Percentiles rank a stretch among this genome's conserved stretches.
These are phyloP conservation scores for Phytopythium litorale DNA, from an alignment of 352 stramenopile genomes.

Conservation along the genomic window DNA sequence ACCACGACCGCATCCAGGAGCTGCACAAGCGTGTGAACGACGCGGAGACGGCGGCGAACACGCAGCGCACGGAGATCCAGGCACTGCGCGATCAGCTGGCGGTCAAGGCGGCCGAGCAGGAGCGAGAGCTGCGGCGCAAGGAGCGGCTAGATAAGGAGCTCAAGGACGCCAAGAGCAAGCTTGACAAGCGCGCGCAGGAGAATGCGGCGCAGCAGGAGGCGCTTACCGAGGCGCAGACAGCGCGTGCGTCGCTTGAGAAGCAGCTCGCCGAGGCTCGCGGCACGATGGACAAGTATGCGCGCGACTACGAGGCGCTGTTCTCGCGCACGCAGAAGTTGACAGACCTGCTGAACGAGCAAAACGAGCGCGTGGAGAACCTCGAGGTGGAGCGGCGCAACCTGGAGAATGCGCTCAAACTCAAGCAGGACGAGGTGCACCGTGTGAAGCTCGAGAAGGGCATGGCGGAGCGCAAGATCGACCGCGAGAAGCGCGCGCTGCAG, in stretches of 20 bases:
- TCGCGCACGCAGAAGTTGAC: conserved; percentile 89
- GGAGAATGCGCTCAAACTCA: conserved; percentile 84
- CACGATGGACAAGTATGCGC: conserved; percentile 93
- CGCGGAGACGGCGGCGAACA: conserved; percentile 45
- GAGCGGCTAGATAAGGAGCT: conserved; percentile 93
- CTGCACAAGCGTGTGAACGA: conserved; percentile 65
- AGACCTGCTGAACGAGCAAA: conserved; percentile 92
- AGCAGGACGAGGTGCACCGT: conserved; percentile 79
- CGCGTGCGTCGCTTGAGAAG: conserved; percentile 85
- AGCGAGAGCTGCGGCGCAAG: conserved; percentile 84
- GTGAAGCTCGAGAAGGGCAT: conserved; percentile 87
- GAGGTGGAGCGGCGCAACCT: conserved; percentile 77
- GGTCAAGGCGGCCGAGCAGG: conserved; percentile 84
- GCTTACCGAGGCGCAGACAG: conserved; percentile 58
- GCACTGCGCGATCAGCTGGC: conserved; percentile 83
- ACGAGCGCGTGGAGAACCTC: conserved; percentile 80
- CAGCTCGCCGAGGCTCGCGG: conserved; percentile 63
- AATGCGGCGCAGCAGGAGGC: conserved; percentile 42
- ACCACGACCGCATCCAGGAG: conserved; percentile 79
- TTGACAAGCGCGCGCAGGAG: conserved; percentile 84
- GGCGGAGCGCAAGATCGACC: conserved; percentile 88
- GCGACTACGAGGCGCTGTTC: conserved; percentile 92
- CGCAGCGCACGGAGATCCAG: conserved; percentile 78
- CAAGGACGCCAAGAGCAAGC: conserved; percentile 84
- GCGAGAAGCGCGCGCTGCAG: conserved; percentile 80